Conservation (phyloP, 1,284 basidiomycete genomes). For the Fomitopsis palustris region DNA sequence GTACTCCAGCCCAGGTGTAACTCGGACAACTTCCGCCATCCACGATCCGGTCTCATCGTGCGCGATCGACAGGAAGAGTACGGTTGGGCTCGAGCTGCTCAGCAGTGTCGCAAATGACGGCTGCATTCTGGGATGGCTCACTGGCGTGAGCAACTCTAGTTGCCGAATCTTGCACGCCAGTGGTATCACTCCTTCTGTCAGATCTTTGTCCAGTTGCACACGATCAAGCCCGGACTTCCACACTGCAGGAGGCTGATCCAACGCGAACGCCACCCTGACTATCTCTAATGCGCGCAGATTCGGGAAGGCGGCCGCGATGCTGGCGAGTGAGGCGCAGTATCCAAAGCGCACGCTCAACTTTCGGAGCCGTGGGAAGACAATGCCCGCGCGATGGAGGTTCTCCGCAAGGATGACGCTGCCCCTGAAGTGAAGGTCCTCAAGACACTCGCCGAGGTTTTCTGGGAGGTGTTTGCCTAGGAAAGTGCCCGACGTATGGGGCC, state of each 20-base stretch:
- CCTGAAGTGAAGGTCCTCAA: neutral
- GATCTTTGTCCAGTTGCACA: neutral
- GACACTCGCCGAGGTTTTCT: neutral
- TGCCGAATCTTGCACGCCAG: neutral
- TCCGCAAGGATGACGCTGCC: neutral
- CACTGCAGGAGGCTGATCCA: neutral
- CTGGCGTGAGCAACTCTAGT: neutral
- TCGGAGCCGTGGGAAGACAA: neutral
- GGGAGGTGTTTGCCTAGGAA: neutral
- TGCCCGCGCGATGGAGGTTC: neutral
- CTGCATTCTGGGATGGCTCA: neutral
- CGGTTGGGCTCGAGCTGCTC: neutral
- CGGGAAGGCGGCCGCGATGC: conserved; percentile 1
- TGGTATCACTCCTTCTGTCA: neutral
- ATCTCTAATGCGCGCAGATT: neutral
- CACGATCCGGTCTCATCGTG: neutral
- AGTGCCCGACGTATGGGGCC: neutral
- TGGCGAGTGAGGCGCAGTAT: neutral
- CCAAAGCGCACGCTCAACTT: neutral
- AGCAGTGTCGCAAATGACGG: neutral
- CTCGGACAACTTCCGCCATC: neutral
- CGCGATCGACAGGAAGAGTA: neutral
- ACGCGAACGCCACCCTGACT: neutral
- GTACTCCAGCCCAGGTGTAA: neutral
- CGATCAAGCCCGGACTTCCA: neutral